Evolutionary conservation across 495 filamentous ascomycete species (phyloP).

Genomic region (Penicillium lividum): DNA sequence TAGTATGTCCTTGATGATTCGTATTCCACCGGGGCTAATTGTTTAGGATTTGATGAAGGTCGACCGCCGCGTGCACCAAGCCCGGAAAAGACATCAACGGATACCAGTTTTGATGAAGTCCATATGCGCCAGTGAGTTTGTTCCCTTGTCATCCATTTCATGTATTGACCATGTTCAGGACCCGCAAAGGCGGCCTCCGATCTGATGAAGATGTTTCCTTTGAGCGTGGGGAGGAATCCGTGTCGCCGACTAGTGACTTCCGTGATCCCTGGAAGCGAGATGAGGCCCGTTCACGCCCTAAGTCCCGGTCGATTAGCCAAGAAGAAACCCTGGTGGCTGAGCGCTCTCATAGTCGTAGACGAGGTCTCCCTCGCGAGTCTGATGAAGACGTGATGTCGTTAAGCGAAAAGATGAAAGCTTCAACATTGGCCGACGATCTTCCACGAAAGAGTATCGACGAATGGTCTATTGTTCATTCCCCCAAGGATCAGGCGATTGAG

Average conservation of each 20-base stretch:
- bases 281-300: conserved; percentile 1
- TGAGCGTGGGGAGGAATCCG: conserved; percentile 18
- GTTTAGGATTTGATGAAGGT: conserved; percentile 25
- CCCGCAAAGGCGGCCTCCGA: conserved; percentile 10
- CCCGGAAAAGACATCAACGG: conserved; percentile 33
- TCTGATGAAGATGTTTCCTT: conserved; percentile 25
- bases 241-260: conserved; percentile 27
- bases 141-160: not conserved
- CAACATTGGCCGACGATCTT: not conserved
- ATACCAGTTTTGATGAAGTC: conserved; percentile 46
- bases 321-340: conserved; percentile 2
- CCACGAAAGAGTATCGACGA: conserved; percentile 14
- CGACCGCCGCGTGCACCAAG: conserved; percentile 41
- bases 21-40: conserved; percentile 8
- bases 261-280: conserved; percentile 19
- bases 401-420: conserved; percentile 13
- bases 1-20: conserved; percentile 44
- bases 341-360: not conserved
- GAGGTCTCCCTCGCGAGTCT: conserved; percentile 1
- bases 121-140: conserved; percentile 43
- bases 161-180: not conserved
- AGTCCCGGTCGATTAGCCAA: conserved; percentile 4
- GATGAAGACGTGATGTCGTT: conserved; percentile 1
- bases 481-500: conserved; percentile 19
- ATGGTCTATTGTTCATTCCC: conserved; percentile 25